Percentiles rank a stretch among this genome's conserved stretches.
Evolutionary conservation across 805 yeast species (phyloP).

Genomic region (Wickerhamiella sorbophila): DNA sequence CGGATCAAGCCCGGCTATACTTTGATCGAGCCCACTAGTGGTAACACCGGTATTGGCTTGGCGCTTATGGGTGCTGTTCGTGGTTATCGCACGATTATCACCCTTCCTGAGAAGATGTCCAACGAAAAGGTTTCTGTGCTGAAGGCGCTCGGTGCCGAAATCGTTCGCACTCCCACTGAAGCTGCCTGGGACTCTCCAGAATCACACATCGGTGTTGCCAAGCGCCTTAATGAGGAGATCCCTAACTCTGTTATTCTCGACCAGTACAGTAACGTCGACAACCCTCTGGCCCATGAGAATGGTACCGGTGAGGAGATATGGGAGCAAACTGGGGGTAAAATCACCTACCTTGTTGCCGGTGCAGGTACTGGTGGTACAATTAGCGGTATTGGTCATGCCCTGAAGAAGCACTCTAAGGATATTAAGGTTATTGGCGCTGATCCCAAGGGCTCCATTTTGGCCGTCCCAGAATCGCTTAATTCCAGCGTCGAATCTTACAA

Average conservation of each 20-base stretch:
- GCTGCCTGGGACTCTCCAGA: conserved; percentile 92
- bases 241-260: conserved; percentile 76
- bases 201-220: conserved; percentile 80
- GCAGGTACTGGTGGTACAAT: conserved; percentile 94
- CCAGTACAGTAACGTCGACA: conserved; percentile 64
- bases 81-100: conserved; percentile 76
- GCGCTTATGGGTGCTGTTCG: conserved; percentile 78
- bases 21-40: conserved; percentile 78
- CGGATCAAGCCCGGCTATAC: conserved; percentile 68
- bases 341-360: conserved; percentile 71
- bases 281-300: conserved; percentile 71
- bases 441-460: conserved; percentile 76
- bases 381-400: conserved; percentile 62
- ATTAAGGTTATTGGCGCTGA: conserved; percentile 65
- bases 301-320: conserved; percentile 81
- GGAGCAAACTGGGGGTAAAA: conserved; percentile 59
- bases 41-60: conserved; percentile 83
- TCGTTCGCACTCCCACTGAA: conserved; percentile 80
- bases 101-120: conserved; percentile 84
- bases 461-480: conserved; percentile 62
- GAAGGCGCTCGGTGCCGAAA: conserved; percentile 82
- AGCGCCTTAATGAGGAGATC: conserved; percentile 63
- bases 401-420: conserved; percentile 54
- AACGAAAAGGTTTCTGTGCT: conserved; percentile 79
- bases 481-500: conserved; percentile 44